Percentiles rank a stretch among this genome's conserved stretches.
phyloP scores from a whole-genome alignment of 345 rosid genomes.

The Abelmoschus esculentus region DNA sequence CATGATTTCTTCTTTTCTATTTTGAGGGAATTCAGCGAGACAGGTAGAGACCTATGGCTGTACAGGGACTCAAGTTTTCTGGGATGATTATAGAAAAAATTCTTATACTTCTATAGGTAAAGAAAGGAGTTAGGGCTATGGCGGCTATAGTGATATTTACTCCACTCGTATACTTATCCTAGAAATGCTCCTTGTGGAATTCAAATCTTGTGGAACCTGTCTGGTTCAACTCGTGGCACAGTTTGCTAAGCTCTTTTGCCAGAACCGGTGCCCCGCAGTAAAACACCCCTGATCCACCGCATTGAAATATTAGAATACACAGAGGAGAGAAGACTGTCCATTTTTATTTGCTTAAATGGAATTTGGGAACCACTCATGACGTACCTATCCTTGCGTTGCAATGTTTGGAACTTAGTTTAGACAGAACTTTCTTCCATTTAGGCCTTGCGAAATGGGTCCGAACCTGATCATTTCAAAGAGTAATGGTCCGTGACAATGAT shows the following conservation, averaged over 20 bases:
- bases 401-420: conserved; percentile 81
- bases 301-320: neutral
- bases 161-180: neutral
- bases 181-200: conserved; percentile 96
- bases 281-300: conserved; percentile 65
- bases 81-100: too few species aligned
- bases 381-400: conserved; percentile 77
- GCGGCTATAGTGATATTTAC: neutral
- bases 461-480: conserved; percentile 37
- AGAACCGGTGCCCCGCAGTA: conserved; percentile 90
- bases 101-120: too few species aligned
- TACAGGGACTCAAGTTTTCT: too few species aligned
- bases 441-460: conserved; percentile 98
- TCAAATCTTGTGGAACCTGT: conserved; percentile 94
- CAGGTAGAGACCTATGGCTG: too few species aligned
- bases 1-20: too few species aligned
- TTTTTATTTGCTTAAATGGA: conserved; percentile 3
- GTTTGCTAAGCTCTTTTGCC: conserved; percentile 83
- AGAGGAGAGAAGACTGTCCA: neutral
- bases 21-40: too few species aligned
- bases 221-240: conserved; percentile 87
- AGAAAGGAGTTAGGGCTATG: too few species aligned
- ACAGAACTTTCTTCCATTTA: conserved; percentile 83
- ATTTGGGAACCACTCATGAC: neutral
- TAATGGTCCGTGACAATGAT: too few species aligned